Percentiles rank a stretch among this genome's conserved stretches.
Conservation (phyloP, 306 rosid species). For the Hippophae rhamnoides region DNA sequence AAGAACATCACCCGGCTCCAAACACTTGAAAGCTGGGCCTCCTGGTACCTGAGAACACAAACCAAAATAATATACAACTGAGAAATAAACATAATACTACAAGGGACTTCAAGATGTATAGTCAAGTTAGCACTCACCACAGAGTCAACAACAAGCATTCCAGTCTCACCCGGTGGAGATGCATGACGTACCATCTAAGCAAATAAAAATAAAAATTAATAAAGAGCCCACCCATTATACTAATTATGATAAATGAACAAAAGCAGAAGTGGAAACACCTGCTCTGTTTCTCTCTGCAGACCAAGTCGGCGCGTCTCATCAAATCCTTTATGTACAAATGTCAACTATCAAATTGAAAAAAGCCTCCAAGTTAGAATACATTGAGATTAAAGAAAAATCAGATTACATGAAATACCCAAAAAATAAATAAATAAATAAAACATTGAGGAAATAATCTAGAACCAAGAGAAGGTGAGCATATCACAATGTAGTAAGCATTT, state of each 20-base stretch:
- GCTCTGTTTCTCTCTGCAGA: conserved; percentile 79
- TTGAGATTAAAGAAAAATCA: not conserved
- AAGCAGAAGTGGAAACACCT: conserved; percentile 39
- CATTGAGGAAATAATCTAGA: not conserved
- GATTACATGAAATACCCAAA: not conserved
- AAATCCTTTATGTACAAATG: conserved; percentile 95
- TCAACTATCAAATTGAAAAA: conserved; percentile 36
- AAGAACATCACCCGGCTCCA: conserved; percentile 97
- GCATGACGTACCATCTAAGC: conserved; percentile 73
- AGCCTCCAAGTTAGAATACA: not conserved
- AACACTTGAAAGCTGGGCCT: conserved; percentile 69
- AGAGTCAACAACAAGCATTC: conserved; percentile 96
- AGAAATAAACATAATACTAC: conserved; percentile 8
- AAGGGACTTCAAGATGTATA: not conserved
- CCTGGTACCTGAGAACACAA: conserved; percentile 79
- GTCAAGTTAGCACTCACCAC: conserved; percentile 44
- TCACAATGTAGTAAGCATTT: not conserved
- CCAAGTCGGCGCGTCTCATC: conserved; percentile 96
- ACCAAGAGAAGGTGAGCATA: conserved; percentile 5
- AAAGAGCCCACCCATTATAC: conserved; percentile 8
- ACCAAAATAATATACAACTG: conserved; percentile 16
- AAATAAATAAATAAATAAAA: not conserved
- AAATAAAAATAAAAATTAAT: conserved; percentile 22
- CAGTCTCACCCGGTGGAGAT: conserved; percentile 76
- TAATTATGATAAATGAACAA: conserved; percentile 4